These are phyloP conservation scores for Cucumis hystrix DNA, from an alignment of 306 rosid species.

Conservation along the genomic window DNA sequence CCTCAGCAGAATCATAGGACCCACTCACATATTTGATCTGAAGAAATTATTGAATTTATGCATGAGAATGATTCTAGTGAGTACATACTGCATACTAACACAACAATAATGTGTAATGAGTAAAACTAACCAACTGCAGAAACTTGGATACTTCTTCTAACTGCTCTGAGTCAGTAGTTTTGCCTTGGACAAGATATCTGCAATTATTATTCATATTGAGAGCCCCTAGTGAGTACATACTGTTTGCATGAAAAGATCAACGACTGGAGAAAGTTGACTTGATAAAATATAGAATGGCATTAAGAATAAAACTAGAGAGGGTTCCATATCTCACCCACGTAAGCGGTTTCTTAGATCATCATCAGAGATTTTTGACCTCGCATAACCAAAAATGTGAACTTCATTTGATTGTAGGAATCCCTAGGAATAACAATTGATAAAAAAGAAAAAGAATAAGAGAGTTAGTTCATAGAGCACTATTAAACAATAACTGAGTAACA, in stretches of 20 bases:
- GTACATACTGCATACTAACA: neutral
- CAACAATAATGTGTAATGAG: neutral
- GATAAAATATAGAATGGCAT: neutral
- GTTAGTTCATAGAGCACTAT: neutral
- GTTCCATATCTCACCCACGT: constrained; percentile 40
- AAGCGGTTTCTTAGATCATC: constrained; percentile 75
- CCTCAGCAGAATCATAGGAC: constrained; percentile 67
- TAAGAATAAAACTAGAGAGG: neutral
- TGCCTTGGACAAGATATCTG: constrained; percentile 62
- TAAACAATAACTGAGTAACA: neutral
- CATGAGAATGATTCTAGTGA: neutral
- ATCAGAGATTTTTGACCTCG: constrained; percentile 74
- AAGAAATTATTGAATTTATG: constrained; percentile 12
- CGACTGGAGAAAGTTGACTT: neutral
- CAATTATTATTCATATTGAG: constrained; percentile 19
- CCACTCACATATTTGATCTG: constrained; percentile 87
- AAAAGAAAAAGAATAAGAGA: neutral
- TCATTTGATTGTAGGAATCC: constrained; percentile 63
- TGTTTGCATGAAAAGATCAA: neutral
- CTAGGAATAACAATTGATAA: constrained; percentile 22
- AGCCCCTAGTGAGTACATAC: neutral
- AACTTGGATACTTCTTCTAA: constrained; percentile 40
- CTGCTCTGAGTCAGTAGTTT: constrained; percentile 36
- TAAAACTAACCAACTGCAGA: constrained; percentile 70
- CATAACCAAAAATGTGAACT: constrained; percentile 90